These are phyloP conservation scores for Naganishia vaughanmartiniae DNA, from an alignment of 768 basidiomycete genomes.

Conservation along the genomic window DNA sequence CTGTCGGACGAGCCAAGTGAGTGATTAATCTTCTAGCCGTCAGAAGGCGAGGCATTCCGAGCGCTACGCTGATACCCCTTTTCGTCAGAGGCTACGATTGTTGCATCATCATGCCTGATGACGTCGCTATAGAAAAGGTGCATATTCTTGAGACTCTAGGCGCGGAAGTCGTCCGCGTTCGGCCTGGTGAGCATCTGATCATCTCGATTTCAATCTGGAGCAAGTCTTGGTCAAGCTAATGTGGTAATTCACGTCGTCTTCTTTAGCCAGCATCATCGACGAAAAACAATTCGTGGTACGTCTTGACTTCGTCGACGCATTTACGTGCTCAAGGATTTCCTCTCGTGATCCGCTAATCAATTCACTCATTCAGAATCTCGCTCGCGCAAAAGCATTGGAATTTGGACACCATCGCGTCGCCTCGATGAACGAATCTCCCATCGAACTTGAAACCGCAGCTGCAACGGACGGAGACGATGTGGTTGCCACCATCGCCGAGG, in stretches of 20 bases:
- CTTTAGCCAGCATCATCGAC: conserved; percentile 81
- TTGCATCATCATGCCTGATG: conserved; percentile 59
- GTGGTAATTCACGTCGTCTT: not conserved
- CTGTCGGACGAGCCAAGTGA: conserved; percentile 80
- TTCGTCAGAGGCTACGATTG: conserved; percentile 74
- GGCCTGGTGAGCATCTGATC: conserved; percentile 38
- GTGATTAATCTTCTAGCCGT: conserved; percentile 34
- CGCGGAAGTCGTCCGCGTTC: conserved; percentile 72
- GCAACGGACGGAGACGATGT: conserved; percentile 21
- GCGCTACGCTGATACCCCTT: not conserved
- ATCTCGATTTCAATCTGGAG: not conserved
- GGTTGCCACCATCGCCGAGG: conserved; percentile 23
- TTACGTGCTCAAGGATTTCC: not conserved
- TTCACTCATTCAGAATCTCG: conserved; percentile 67
- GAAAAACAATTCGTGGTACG: conserved; percentile 66
- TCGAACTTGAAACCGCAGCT: conserved; percentile 1
- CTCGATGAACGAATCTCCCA: not conserved
- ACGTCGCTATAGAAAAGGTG: conserved; percentile 80
- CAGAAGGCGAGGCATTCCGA: too few relatives aligned
- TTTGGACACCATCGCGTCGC: conserved; percentile 56
- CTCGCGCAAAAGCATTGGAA: conserved; percentile 69
- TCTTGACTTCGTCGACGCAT: conserved; percentile 22
- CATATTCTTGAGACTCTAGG: conserved; percentile 77
- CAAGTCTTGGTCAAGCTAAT: not conserved
- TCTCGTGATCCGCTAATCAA: conserved; percentile 3